These are phyloP conservation scores for Boletus sp. DNA, from an alignment of 768 basidiomycete genomes.

Conservation along the genomic window DNA sequence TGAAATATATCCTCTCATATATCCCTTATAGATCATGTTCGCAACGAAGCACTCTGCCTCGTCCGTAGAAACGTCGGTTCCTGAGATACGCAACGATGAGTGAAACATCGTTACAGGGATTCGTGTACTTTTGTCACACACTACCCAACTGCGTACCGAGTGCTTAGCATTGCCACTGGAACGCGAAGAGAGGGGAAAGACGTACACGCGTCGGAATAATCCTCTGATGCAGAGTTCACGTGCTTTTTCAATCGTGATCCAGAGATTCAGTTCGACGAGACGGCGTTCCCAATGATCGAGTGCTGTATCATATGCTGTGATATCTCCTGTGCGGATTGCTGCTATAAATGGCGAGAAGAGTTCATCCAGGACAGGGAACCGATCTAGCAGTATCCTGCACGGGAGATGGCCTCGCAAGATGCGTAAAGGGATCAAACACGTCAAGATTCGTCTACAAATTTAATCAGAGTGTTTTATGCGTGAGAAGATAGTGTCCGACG, in stretches of 20 bases:
- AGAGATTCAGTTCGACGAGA: conserved; percentile 84
- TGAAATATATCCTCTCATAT: conserved; percentile 93
- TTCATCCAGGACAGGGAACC: conserved; percentile 69
- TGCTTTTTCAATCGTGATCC: conserved; percentile 84
- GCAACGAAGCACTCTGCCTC: conserved; percentile 94
- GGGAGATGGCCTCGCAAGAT: conserved; percentile 88
- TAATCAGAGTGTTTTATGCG: background rate
- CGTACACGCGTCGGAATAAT: conserved; percentile 76
- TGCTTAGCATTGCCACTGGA: background rate
- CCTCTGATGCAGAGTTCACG: conserved; percentile 84
- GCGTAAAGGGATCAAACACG: conserved; percentile 86
- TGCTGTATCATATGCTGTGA: conserved; percentile 77
- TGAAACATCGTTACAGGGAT: conserved; percentile 84
- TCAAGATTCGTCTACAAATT: conserved; percentile 73
- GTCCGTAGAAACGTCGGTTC: conserved; percentile 65
- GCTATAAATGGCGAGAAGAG: conserved; percentile 79
- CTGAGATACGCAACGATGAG: conserved; percentile 68
- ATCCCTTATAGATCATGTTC: conserved; percentile 93
- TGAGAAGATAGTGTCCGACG: conserved; percentile 21
- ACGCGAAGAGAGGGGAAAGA: conserved; percentile 11
- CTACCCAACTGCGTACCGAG: conserved; percentile 65
- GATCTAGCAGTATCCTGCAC: conserved; percentile 61
- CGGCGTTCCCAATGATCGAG: conserved; percentile 68
- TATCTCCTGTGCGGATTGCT: conserved; percentile 76
- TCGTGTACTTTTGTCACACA: conserved; percentile 66